Conservation (phyloP, 2,329 filamentous ascomycete genomes). For the Helicocarpus griseus region DNA sequence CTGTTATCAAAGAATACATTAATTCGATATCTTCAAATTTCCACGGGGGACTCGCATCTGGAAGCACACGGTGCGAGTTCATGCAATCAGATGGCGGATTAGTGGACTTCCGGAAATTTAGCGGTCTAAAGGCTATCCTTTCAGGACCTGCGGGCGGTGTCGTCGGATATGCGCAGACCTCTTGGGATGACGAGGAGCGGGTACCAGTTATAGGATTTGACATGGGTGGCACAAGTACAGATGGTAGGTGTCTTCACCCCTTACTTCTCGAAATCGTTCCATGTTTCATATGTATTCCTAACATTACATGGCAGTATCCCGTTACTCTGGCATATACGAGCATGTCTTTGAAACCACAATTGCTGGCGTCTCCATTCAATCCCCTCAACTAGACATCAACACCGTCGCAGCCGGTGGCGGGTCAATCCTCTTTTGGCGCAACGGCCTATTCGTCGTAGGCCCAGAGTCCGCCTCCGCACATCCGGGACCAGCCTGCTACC, state of each 20-base stretch:
- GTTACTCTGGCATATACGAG: constrained; percentile 80
- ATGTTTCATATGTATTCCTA: background rate
- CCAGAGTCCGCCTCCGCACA: constrained; percentile 87
- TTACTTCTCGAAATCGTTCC: background rate
- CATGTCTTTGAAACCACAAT: constrained; percentile 93
- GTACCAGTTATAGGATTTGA: constrained; percentile 89
- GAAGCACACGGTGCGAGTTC: constrained; percentile 77
- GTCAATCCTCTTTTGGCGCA: constrained; percentile 66
- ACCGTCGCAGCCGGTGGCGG: constrained; percentile 81
- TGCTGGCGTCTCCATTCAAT: constrained; percentile 87
- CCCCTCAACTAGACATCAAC: constrained; percentile 87
- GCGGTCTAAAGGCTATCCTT: constrained; percentile 75
- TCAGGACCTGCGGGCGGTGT: constrained; percentile 91
- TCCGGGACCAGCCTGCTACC: constrained; percentile 83
- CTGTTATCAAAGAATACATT: constrained; percentile 69
- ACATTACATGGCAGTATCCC: constrained; percentile 47
- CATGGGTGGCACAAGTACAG: constrained; percentile 89
- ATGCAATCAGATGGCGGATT: constrained; percentile 84
- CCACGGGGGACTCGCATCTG: constrained; percentile 62
- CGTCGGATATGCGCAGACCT: constrained; percentile 85
- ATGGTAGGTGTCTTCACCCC: constrained; percentile 30
- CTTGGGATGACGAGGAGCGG: constrained; percentile 72
- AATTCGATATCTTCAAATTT: constrained; percentile 52
- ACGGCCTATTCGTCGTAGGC: constrained; percentile 84
- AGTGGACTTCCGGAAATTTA: constrained; percentile 55